Evolutionary conservation across 2,329 filamentous ascomycete species (phyloP), one percentile per base, ranked within the genome.

Genomic region (Decorospora gaudefroyi): DNA sequence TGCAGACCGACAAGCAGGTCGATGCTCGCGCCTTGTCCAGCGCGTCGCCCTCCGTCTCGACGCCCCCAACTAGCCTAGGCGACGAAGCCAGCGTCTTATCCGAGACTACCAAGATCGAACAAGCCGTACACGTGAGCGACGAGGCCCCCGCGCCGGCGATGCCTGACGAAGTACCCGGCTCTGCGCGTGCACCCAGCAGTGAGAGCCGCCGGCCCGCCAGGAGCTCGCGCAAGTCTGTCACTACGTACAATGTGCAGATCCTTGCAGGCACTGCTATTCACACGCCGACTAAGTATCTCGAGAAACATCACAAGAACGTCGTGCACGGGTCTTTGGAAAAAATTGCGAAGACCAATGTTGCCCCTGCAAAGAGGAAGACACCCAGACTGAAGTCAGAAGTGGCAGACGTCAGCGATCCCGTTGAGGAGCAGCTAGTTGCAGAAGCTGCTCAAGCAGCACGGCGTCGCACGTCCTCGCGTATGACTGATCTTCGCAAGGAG

Each of bases 171-270:
- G 51, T 59, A 38, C 48, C 44, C n/a, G 34, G 50, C 17, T 46
- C 54, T n/a, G 53, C 61, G 39, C 48, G 55, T n/a, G 43, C 49
- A 26, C 38, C 53, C 33, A 51, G 44, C 42, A 61, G 55, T 46
- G 64, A 57, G 49, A 48, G 48, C 38, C 61, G 60, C 43, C 64
- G 67, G 6, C 54, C 66, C 16, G 54, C 59, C 29, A 79, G 82
- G 43, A 76, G 79, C 49, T 78, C 78, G 56, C 80, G 84, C 59
- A 72, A 76, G 25, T 78, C 76, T 39, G 73, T 82, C 12, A 77
- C 80, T 9, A 79, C 84, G 11, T 89, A 89, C 71, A 89, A 89
- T 58, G 71, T 86, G 11, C 76, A 81, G 52, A 78, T 80, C 57
- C 74, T 87, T 37, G 78, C 77, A 45, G 83, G 84, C 54, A 86